phyloP scores from a whole-genome alignment of 208 protist species.

The Acanthamoeba healyi region DNA sequence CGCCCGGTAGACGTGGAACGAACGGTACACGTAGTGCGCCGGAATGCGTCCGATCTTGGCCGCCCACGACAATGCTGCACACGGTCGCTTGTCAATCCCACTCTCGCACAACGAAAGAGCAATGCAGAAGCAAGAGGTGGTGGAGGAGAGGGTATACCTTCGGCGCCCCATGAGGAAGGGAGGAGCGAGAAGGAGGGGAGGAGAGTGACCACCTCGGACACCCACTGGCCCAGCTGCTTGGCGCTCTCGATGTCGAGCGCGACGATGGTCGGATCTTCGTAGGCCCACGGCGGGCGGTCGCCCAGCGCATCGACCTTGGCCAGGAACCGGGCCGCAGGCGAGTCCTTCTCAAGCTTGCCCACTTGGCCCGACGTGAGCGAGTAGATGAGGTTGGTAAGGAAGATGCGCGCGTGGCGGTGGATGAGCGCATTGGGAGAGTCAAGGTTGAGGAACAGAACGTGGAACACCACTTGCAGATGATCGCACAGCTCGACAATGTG shows the following conservation, averaged over 20 bases:
- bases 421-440: constrained; percentile 32
- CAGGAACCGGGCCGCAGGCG: constrained; percentile 16
- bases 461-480: constrained; percentile 23
- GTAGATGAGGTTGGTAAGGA: constrained; percentile 21
- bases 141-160: neutral
- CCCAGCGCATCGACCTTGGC: neutral
- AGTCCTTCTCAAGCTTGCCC: constrained; percentile 45
- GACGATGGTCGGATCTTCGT: constrained; percentile 29
- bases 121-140: too few species aligned
- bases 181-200: constrained; percentile 27
- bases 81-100: neutral
- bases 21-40: constrained; percentile 61
- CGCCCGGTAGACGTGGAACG: constrained; percentile 54
- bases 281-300: constrained; percentile 4
- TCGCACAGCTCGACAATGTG: constrained; percentile 34
- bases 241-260: constrained; percentile 53
- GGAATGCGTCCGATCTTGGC: constrained; percentile 54
- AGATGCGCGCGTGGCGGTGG: neutral
- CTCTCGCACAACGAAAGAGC: neutral
- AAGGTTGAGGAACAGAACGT: constrained; percentile 28
- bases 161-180: neutral
- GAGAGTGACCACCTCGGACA: neutral
- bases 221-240: constrained; percentile 43
- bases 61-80: constrained; percentile 28
- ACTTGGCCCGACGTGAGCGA: constrained; percentile 11